These are phyloP conservation scores for Fusarium solani-melongenae DNA, from an alignment of 2,329 filamentous ascomycete species.

Conservation along the genomic window DNA sequence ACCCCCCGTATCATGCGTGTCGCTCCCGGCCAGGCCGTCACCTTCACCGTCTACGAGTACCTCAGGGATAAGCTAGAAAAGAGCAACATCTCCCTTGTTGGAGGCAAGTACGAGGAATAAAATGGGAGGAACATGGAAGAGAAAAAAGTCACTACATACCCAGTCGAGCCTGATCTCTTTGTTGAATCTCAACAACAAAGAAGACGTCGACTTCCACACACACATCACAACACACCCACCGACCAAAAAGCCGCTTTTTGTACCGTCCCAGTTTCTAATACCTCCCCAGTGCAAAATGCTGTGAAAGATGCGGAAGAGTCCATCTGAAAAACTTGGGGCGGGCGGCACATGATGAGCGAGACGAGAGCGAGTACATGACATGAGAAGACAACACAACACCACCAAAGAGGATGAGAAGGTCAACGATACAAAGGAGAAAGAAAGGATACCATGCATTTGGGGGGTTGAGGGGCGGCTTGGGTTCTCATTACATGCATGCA, in stretches of 20 bases:
- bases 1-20: conserved; percentile 98
- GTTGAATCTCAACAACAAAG: background rate
- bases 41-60: conserved; percentile 82
- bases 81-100: conserved; percentile 69
- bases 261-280: conserved; percentile 28
- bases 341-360: background rate
- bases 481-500: conserved; percentile 43
- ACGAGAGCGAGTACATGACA: background rate
- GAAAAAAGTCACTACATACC: background rate
- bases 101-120: conserved; percentile 76
- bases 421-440: conserved; percentile 32
- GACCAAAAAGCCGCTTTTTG: background rate
- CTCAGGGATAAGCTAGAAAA: conserved; percentile 78
- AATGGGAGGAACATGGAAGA: background rate
- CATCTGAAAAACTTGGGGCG: conserved; percentile 16
- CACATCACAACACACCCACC: background rate
- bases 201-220: background rate
- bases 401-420: conserved; percentile 7
- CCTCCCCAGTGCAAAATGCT: conserved; percentile 23
- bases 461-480: conserved; percentile 30
- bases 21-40: conserved; percentile 89
- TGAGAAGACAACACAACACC: background rate
- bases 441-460: conserved; percentile 43
- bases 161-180: background rate
- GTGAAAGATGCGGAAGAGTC: conserved; percentile 28